Evolutionary conservation across 805 yeast genomes (phyloP), one percentile per base, ranked within the genome.

Genomic region (Wickerhamomyces queroliae): DNA sequence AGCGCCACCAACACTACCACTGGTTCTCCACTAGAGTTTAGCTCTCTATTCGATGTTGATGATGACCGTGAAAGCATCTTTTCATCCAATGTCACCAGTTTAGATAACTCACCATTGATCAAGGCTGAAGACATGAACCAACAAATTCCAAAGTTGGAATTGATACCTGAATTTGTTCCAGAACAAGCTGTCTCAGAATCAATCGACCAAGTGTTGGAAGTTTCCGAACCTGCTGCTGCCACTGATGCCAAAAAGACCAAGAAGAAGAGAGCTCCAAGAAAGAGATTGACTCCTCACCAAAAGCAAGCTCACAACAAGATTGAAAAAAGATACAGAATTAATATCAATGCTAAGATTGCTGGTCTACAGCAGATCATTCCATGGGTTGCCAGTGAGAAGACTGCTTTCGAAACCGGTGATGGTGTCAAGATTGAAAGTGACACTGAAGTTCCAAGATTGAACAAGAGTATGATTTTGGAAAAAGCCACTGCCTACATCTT

Each of bases 301-400:
- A 78, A 80, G 48, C 76, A 76, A 50, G 86, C 86, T 0, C 90
- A 82, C 55, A 81, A 81, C 62, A 77, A 76, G 58, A 79, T 82
- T 45, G 89, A 82, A 53, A 78, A 81, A 55, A 72, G 80, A 43
- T 81, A 82, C 58, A 65, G 88, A 55, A 80, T 79, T 44, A 81
- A 81, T 57, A 80, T 82, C 56, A 81, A 81, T 55, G 76, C 83
- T 11, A 81, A 80, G 56, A 82, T 82, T 40, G 83, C 83, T 4
- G 78, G 78, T 23, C 60, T 81, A 39, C 85, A 80, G 53, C 73
- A 72, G 49, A 67, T 81, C 19, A 80, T 82, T 26, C 89, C 89
- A 11, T 75, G 82, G 77, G 75, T 80, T 38, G 74, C 80, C 3
- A 59, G 67, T 36, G 84, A 78, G 43, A 74, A 74, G 46, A 74